phyloP scores from a whole-genome alignment of 441 rosid genomes.

The Pelargonium cotyledonis region DNA sequence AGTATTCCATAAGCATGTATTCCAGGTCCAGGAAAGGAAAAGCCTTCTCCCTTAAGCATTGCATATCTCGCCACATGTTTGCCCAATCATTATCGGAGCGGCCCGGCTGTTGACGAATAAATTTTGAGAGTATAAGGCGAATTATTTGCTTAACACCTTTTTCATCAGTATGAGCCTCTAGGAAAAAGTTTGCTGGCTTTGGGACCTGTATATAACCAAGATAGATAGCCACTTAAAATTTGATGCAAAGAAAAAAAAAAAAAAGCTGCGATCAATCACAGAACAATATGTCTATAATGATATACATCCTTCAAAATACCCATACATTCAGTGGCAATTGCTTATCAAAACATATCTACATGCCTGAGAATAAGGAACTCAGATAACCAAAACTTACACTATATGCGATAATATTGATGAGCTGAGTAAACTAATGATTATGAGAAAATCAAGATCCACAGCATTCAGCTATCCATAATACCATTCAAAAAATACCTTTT shows the following conservation, averaged over 20 bases:
- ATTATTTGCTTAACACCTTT: conserved; percentile 88
- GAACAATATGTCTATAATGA: neutral
- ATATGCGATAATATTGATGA: neutral
- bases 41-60: conserved; percentile 73
- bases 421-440: neutral
- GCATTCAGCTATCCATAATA: neutral
- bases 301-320: neutral
- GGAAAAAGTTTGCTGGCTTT: conserved; percentile 72
- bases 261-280: neutral
- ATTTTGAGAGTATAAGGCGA: conserved; percentile 92
- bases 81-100: conserved; percentile 98
- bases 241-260: no score
- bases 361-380: neutral
- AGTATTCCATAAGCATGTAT: conserved; percentile 82
- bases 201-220: conserved; percentile 58
- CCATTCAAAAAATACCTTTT: neutral
- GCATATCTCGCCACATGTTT: conserved; percentile 97
- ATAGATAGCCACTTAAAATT: conserved; percentile 14
- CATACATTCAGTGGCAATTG: no score
- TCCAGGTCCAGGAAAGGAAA: conserved; percentile 87
- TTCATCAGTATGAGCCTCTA: conserved; percentile 74
- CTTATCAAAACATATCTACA: neutral
- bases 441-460: neutral
- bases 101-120: conserved; percentile 72
- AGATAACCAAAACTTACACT: neutral